Base-by-base conservation (phyloP, 2,329 filamentous ascomycete species). In the Lachnellula hyalina region DNA sequence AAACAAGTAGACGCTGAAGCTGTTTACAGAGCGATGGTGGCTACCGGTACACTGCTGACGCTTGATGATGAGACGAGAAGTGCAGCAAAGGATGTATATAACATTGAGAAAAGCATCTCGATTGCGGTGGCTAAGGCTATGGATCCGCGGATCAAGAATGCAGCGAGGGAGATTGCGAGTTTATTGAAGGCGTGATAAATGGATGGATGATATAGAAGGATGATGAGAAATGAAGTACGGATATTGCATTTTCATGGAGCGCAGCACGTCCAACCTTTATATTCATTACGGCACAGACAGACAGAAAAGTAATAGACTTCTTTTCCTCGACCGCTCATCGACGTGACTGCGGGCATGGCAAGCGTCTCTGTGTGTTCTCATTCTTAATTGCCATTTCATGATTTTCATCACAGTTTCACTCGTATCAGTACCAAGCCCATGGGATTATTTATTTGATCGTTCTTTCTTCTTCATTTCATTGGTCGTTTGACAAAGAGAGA, bases 1-100 rank as follows among this genome's bases (percentile, higher is more conserved):
- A 79, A 77, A 3, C 85, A 89, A 60, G 83, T 77, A 2, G 92
- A 97, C 64, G 82, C 85, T 0, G 94, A 97, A 68, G 89, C 90
- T 0, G 73, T 94, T 3, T 97, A 92, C 69, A 84, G 94, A 21
- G 83, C 84, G 0, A 77, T 97, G 5, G 89, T 96, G 6, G 90
- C 89, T 0, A 73, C 93, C 0, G 95, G 94, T 0, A 99, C 92
- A 1, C 69, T 95, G 56, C 70, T 90, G 23, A 77, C 76, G 5
- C 73, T 88, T 73, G 58, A 74, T 72, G 35, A 74, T 67, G 64
- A 85, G 52, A 79, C 86, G 55, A 80, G 76, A 61, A 74, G 75
- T 63, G 78, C 80, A 38, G 79, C 80, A 52, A 77, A 77, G 69
- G 79, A 84, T 60, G 73, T 85, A 42, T 76, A 80, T 70, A 74